Percentiles rank a stretch among this genome's conserved stretches.
Evolutionary conservation across 169 alveolate genomes (phyloP).

Genomic region (Blepharisma undulans): DNA sequence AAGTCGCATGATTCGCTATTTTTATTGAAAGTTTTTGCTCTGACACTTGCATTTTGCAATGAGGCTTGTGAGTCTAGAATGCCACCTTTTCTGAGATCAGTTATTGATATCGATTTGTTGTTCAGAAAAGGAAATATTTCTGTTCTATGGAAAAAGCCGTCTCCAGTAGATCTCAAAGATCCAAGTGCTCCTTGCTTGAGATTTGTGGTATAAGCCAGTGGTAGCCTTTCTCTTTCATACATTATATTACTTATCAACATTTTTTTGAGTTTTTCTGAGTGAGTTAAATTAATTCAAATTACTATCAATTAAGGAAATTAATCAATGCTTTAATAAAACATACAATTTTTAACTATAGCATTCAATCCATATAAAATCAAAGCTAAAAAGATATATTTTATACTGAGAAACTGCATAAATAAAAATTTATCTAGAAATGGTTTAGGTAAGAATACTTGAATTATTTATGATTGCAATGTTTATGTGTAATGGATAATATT

Average conservation of each 20-base stretch:
- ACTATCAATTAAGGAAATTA: too few species aligned
- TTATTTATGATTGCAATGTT: too few species aligned
- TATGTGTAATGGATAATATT: too few species aligned
- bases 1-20: neutral
- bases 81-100: neutral
- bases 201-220: neutral
- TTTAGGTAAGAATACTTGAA: too few species aligned
- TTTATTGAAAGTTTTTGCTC: neutral
- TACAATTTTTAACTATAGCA: too few species aligned
- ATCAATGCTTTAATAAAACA: too few species aligned
- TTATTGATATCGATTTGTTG: neutral
- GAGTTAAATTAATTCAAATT: too few species aligned
- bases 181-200: neutral
- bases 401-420: too few species aligned
- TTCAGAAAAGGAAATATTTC: neutral
- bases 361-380: too few species aligned
- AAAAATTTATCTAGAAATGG: too few species aligned
- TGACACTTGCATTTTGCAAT: neutral
- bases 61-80: neutral
- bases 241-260: neutral
- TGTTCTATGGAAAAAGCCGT: neutral
- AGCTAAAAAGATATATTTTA: too few species aligned
- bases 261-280: neutral
- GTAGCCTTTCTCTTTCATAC: neutral
- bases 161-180: neutral